A percentile compares a stretch with the other conserved stretches of the same genome.
phyloP scores from a whole-genome alignment of 2,329 filamentous ascomycete genomes.

The Epichloe uncinata region DNA sequence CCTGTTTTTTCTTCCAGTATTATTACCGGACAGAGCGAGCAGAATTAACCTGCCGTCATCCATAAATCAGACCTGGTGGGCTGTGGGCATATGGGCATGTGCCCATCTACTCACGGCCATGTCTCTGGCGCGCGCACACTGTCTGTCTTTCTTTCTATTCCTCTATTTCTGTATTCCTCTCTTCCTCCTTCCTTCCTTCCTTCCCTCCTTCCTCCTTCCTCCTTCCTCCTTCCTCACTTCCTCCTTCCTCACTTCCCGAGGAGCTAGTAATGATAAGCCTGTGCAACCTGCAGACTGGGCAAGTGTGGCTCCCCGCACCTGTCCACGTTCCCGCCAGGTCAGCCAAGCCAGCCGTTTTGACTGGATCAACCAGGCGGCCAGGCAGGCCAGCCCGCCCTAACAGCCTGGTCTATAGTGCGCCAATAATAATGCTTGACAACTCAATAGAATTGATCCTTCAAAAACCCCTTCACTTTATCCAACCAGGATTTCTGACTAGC shows the following conservation, averaged over 20 bases:
- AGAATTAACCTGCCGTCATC: no score
- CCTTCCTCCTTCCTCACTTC: neutral
- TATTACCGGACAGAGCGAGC: no score
- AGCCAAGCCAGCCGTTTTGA: no score
- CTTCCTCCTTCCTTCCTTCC: neutral
- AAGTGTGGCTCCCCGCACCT: conserved; percentile 3
- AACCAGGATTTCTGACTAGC: neutral
- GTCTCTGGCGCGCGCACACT: no score
- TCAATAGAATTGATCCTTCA: no score
- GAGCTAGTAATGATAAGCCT: neutral
- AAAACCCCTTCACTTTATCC: neutral
- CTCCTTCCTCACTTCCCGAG: neutral
- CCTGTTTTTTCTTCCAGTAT: neutral
- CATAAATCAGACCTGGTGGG: no score
- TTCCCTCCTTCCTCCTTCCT: neutral
- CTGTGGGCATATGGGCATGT: neutral
- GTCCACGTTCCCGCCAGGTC: conserved; percentile 1
- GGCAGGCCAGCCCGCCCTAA: no score
- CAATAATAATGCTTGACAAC: no score
- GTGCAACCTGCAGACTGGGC: neutral
- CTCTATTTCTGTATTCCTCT: neutral
- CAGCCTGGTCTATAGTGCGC: no score
- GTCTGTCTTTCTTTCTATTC: neutral
- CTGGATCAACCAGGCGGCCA: no score
- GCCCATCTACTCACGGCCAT: neutral